A percentile compares a stretch with the other conserved stretches of the same genome.
Evolutionary conservation across 306 rosid species (phyloP).

Genomic region (Cucumis sativus): Cucumber_9930_V3 NC_026659.2:24622001-24622500

Average conservation of each 20-base stretch:
- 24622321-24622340: conserved; percentile 29
- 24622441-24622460: background rate
- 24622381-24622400: conserved; percentile 21
- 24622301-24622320: conserved; percentile 39
- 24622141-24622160: conserved; percentile 24
- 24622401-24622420: background rate
- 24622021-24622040: conserved; percentile 79
- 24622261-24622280: conserved; percentile 15
- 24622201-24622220: conserved; percentile 26
- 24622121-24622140: conserved; percentile 39
- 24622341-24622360: conserved; percentile 30
- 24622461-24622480: background rate
- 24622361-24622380: conserved; percentile 36
- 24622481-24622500: background rate
- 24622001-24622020: conserved; percentile 83
- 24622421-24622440: no score
- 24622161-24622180: conserved; percentile 23
- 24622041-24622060: conserved; percentile 52
- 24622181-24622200: conserved; percentile 22
- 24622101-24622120: conserved; percentile 34
- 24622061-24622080: conserved; percentile 32
- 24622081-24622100: conserved; percentile 20
- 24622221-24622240: conserved; percentile 29
- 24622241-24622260: conserved; percentile 19
- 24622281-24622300: conserved; percentile 7